Evolutionary conservation across 2,329 filamentous ascomycete species (phyloP).

Genomic region (Colletotrichum liaoningense): DNA sequence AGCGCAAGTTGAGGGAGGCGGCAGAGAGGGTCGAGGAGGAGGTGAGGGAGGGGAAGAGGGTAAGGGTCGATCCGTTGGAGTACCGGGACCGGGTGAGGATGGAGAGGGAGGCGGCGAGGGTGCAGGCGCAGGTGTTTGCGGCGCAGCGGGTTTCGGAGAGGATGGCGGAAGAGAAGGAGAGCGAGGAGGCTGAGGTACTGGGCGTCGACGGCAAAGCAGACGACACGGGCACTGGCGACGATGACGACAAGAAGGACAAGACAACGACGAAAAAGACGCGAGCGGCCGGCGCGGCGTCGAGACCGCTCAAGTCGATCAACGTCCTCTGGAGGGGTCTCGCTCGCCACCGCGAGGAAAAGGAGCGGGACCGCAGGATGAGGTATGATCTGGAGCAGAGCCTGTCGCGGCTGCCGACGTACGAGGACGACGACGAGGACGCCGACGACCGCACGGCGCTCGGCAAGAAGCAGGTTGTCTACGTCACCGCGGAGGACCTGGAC

Average conservation of each 20-base stretch:
- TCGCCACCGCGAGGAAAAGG: slow-evolving; percentile 74
- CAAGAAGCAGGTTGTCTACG: slow-evolving; percentile 64
- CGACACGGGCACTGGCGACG: neutral
- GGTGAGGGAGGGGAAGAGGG: slow-evolving; percentile 68
- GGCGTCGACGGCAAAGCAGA: neutral
- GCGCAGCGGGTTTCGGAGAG: slow-evolving; percentile 87
- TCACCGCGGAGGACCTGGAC: slow-evolving; percentile 76
- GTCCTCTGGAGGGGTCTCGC: slow-evolving; percentile 84
- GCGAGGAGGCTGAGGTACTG: neutral
- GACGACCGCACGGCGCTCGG: slow-evolving; percentile 79
- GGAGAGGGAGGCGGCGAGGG: slow-evolving; percentile 75
- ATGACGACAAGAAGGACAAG: slow-evolving; percentile 44
- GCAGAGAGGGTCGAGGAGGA: slow-evolving; percentile 55
- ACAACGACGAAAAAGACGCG: slow-evolving; percentile 44
- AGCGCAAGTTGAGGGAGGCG: slow-evolving; percentile 77
- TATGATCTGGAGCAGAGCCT: slow-evolving; percentile 75
- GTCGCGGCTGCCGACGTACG: slow-evolving; percentile 72
- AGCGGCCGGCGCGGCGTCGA: slow-evolving; percentile 48
- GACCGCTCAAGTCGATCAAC: slow-evolving; percentile 75
- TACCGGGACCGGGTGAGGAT: slow-evolving; percentile 78
- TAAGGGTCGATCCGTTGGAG: slow-evolving; percentile 73
- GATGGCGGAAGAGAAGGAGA: slow-evolving; percentile 70
- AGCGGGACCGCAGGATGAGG: slow-evolving; percentile 74
- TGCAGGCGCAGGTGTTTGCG: slow-evolving; percentile 77
- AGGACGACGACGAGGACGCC: slow-evolving; percentile 74